Percentiles rank a stretch among this genome's conserved stretches.
These are phyloP conservation scores for Entomophthora muscae DNA, from an alignment of 371 early-diverging fungal genomes.

Conservation along the genomic window DNA sequence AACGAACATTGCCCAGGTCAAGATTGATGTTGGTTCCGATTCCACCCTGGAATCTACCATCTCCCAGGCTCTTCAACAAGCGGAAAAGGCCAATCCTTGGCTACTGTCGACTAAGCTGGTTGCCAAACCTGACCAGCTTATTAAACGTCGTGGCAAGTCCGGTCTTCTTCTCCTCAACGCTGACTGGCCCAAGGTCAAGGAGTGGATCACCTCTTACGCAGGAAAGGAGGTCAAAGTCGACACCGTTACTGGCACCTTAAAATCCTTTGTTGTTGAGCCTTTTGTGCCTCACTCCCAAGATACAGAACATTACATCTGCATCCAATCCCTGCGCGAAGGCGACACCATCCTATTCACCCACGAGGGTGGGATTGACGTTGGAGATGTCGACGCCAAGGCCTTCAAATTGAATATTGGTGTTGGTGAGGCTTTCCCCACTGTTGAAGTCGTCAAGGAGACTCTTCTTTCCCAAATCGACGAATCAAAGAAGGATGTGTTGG, in stretches of 20 bases:
- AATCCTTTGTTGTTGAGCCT: constrained; percentile 89
- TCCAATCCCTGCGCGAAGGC: constrained; percentile 88
- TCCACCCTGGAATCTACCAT: constrained; percentile 6
- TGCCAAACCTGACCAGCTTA: constrained; percentile 92
- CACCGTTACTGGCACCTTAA: constrained; percentile 62
- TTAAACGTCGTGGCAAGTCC: constrained; percentile 92
- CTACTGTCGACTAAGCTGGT: constrained; percentile 64
- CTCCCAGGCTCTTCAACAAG: constrained; percentile 20
- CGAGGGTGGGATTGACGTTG: constrained; percentile 95
- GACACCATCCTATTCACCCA: constrained; percentile 91
- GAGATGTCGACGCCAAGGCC: constrained; percentile 97
- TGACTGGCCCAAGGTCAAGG: constrained; percentile 63
- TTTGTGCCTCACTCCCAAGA: constrained; percentile 81
- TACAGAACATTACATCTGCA: constrained; percentile 91
- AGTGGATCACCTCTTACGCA: constrained; percentile 78
- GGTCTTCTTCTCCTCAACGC: constrained; percentile 81
- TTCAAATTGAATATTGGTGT: constrained; percentile 58
- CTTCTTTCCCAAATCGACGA: constrained; percentile 44
- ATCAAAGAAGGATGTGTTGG: constrained; percentile 65
- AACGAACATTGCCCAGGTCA: constrained; percentile 60
- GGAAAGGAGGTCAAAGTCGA: constrained; percentile 73
- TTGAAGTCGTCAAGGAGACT: constrained; percentile 40
- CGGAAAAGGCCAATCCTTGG: constrained; percentile 75
- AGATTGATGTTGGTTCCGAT: constrained; percentile 31
- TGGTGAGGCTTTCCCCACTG: constrained; percentile 36